Base-by-base conservation (phyloP, 2,329 filamentous ascomycete genomes). In the Cadophora gregata region DNA sequence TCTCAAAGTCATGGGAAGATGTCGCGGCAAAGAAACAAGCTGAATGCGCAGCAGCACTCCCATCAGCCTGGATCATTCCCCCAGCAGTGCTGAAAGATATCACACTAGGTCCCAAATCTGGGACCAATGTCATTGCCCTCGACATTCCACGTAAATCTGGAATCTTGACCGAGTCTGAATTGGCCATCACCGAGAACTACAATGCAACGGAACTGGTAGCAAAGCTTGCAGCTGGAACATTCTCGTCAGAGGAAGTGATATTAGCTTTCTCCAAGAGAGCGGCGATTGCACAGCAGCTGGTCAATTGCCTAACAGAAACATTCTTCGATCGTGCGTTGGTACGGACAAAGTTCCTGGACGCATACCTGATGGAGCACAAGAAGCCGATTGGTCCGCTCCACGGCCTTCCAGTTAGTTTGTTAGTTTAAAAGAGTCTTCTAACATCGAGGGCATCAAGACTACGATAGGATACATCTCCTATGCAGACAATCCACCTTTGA, bases 371-470 rank as follows among this genome's bases (percentile, higher is more conserved):
- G 3, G 66, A 67, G 10, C 78, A 79, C 14, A 78, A 80, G 0
- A 77, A 79, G 69, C 76, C 82, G 0, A 70, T 84, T 1, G 88
- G 88, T 0, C 86, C 87, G 7, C 78, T 90, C 4, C 87, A 90
- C 77, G 88, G 88, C 1, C 77, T 87, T 0, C 85, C 85, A 0
- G 79, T 87, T 29, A n/a, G 83, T 0, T 78, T 88, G 53, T 87
- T 29, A n/a, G 83, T 0, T 78, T 88, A 51, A 87, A 70, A 21
- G 69, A 89, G 69, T 86, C 86, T 1, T 85, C 97, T 67, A 85
- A 89, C 21, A 90, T 97, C 14, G 89, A 87, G 64, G 93, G 92
- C 8, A 96, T 93, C 73, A 93, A 97, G 77, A 88, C 87, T 21
- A 90, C 88, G 5, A 90, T 97, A 1, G 93, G 92, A 1, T 96